phyloP scores from a whole-genome alignment of 805 yeast species.

The Metschnikowia orientalis region DNA sequence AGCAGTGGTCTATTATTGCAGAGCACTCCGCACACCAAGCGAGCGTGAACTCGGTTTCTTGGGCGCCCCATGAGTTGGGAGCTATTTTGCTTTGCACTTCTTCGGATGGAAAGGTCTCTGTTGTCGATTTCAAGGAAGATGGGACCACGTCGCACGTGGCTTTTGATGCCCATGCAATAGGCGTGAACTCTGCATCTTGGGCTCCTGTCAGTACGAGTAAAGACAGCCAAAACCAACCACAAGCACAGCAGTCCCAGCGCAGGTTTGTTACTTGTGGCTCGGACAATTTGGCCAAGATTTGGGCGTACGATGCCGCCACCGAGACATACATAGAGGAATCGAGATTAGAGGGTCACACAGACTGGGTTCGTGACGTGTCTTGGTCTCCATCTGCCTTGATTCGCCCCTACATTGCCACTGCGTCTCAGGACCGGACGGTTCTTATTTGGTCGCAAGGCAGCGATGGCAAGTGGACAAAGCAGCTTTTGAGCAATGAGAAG shows the following conservation, averaged over 20 bases:
- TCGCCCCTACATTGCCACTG: slow-evolving; percentile 88
- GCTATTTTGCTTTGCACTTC: slow-evolving; percentile 88
- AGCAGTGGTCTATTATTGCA: slow-evolving; percentile 82
- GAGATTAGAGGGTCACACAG: slow-evolving; percentile 82
- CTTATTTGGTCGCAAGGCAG: slow-evolving; percentile 88
- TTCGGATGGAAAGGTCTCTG: slow-evolving; percentile 87
- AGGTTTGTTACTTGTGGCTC: slow-evolving; percentile 93
- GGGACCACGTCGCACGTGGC: slow-evolving; percentile 66
- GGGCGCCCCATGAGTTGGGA: slow-evolving; percentile 98
- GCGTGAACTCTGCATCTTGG: slow-evolving; percentile 95
- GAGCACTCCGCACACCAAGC: slow-evolving; percentile 88
- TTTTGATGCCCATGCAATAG: slow-evolving; percentile 84
- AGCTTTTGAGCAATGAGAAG: slow-evolving; percentile 65
- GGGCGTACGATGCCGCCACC: slow-evolving; percentile 61
- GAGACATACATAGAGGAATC: slow-evolving; percentile 69
- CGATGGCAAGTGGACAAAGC: slow-evolving; percentile 75
- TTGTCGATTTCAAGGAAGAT: slow-evolving; percentile 86
- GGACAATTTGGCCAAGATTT: slow-evolving; percentile 87
- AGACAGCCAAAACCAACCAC: slow-evolving; percentile 17
- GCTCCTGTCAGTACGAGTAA: slow-evolving; percentile 56
- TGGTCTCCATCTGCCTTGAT: slow-evolving; percentile 93
- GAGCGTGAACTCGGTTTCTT: slow-evolving; percentile 85
- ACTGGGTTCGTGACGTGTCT: slow-evolving; percentile 98
- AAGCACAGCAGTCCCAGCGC: slow-evolving; percentile 36
- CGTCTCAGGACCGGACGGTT: slow-evolving; percentile 94